Conservation (phyloP, 257 asterid genomes). For the Solanum acaule region DNA sequence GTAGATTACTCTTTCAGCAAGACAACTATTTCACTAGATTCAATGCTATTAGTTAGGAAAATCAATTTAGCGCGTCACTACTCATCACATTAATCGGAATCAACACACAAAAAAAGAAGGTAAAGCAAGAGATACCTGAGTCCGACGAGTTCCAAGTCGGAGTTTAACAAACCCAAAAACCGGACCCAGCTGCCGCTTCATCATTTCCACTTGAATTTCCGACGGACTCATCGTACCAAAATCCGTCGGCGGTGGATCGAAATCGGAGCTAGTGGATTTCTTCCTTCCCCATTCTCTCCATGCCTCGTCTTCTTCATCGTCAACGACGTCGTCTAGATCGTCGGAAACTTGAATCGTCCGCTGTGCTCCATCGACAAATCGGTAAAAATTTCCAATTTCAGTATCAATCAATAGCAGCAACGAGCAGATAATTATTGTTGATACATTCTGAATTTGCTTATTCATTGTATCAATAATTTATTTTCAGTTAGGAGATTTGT, state of each 20-base stretch:
- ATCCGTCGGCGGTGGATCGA: constrained; percentile 78
- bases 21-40: neutral
- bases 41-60: neutral
- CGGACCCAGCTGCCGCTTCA: constrained; percentile 71
- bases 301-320: constrained; percentile 81
- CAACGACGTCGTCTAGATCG: constrained; percentile 84
- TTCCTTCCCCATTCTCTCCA: constrained; percentile 88
- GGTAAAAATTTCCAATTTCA: constrained; percentile 10
- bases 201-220: constrained; percentile 60
- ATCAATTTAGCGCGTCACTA: neutral
- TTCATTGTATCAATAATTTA: neutral
- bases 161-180: constrained; percentile 89
- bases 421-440: neutral
- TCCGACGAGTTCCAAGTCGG: constrained; percentile 57
- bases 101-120: neutral
- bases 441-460: neutral
- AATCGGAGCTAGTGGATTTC: constrained; percentile 28
- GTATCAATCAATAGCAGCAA: constrained; percentile 22
- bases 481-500: neutral
- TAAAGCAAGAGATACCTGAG: constrained; percentile 31
- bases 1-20: neutral
- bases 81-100: neutral
- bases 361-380: constrained; percentile 29
- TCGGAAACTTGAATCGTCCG: constrained; percentile 68
- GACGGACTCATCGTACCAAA: constrained; percentile 35